Evolutionary conservation across 1,284 basidiomycete species (phyloP).

Genomic region (Microbotryum scabiosae): DNA sequence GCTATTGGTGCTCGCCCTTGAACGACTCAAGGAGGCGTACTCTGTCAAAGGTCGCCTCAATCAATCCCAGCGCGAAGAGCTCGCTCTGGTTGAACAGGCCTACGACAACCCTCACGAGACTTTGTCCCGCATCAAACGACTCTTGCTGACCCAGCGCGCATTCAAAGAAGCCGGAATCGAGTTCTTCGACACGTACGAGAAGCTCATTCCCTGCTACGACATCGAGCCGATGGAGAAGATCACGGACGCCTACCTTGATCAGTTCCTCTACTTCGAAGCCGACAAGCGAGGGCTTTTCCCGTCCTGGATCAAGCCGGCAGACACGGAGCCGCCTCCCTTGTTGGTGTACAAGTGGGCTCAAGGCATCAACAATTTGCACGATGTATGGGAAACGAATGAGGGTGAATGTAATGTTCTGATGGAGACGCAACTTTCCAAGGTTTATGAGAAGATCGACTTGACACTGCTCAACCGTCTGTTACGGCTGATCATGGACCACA

Average conservation of each 20-base stretch:
- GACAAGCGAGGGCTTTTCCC: constrained; percentile 96
- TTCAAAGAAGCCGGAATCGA: constrained; percentile 95
- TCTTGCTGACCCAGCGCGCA: constrained; percentile 86
- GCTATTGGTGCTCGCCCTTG: constrained; percentile 82
- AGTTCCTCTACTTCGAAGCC: constrained; percentile 52
- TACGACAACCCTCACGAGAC: constrained; percentile 89
- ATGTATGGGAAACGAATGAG: constrained; percentile 93
- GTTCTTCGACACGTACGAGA: constrained; percentile 59
- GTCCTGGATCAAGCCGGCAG: constrained; percentile 93
- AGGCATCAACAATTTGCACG: constrained; percentile 84
- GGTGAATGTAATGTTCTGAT: constrained; percentile 95
- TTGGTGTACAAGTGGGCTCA: constrained; percentile 97
- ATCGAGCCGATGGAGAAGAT: constrained; percentile 99
- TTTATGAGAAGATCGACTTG: constrained; percentile 95
- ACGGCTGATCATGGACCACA: constrained; percentile 90
- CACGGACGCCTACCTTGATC: constrained; percentile 77
- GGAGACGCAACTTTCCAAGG: constrained; percentile 91
- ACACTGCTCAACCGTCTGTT: constrained; percentile 87
- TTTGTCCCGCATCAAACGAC: constrained; percentile 89
- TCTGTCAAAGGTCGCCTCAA: constrained; percentile 94
- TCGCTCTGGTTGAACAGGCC: constrained; percentile 91
- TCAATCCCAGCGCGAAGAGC: constrained; percentile 90
- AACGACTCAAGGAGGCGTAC: constrained; percentile 96
- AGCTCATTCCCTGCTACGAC: constrained; percentile 94
- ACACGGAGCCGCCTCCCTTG: constrained; percentile 89